Evolutionary conservation across 176 grass and related monocot genomes (phyloP), one percentile per base, ranked within the genome.

Genomic region (Oryza glaberrima): DNA sequence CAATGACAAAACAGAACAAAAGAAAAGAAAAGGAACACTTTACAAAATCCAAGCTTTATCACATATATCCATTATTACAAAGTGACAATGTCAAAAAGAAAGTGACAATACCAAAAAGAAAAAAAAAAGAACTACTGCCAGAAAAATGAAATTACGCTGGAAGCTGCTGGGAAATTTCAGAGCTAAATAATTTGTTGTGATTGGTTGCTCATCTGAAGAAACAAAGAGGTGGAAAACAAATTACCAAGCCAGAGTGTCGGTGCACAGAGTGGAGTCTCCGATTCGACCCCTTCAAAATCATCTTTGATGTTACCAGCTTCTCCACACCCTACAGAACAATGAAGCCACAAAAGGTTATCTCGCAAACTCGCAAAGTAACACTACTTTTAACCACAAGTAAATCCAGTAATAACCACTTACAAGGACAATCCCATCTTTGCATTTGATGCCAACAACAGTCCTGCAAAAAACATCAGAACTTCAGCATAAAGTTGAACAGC

Each of bases 401-500:
- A 70, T 51, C 58, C 30, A 74, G 51, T 43, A 77, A 43, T 23
- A 71, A 12, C 17, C 14, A 44, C 89, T 78, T 90, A 92, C 90
- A 28, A 95, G 72, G 65, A 95, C 93, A 69, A 92, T 88, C 61
- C 93, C 93, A 92, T 95, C 93, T 81, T 92, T 95, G 81, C 93
- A 95, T 83, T 95, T 95, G 90, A 95, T 95, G 49, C 93, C 93
- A 76, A 95, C 65, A 2, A 90, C 88, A 84, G 88, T 95, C 83
- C 93, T 95, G 81, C 41, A 40, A 44, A 77, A 14, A 86, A 77
- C 28, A 86, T 56, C 73, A 17, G 41, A 81, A 70, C 25, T 81
- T 75, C 43, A 90, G 4, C 71, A 54, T 61, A 20, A 72, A 65
- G 32, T 34, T 43, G 43, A 60, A 19, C 13, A 67, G 58, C 45